A percentile compares a stretch with the other conserved stretches of the same genome.
phyloP scores from a whole-genome alignment of 495 filamentous ascomycete species.

The Penicillium paxilli region DNA sequence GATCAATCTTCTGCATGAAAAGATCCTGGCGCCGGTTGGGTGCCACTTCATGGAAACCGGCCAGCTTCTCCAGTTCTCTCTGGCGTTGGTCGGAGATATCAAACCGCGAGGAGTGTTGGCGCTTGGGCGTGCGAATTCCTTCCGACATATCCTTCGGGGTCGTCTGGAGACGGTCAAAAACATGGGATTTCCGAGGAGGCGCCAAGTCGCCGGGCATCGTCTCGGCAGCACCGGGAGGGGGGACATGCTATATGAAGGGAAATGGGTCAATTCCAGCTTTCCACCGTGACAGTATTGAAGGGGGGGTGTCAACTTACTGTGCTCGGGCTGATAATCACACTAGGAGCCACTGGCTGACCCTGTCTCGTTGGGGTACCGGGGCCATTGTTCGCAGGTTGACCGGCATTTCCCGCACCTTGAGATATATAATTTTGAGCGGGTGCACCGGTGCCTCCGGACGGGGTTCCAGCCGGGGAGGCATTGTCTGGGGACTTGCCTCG shows the following conservation, averaged over 20 bases:
- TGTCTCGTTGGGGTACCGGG: slow-evolving; percentile 69
- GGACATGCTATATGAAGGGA: slow-evolving; percentile 67
- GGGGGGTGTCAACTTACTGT: slow-evolving; percentile 65
- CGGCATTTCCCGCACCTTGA: slow-evolving; percentile 31
- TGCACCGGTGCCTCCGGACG: slow-evolving; percentile 20
- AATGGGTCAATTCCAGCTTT: slow-evolving; percentile 5
- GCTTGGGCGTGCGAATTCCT: slow-evolving; percentile 89
- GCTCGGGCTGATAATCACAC: slow-evolving; percentile 94
- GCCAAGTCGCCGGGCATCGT: slow-evolving; percentile 98
- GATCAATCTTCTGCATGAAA: slow-evolving; percentile 99
- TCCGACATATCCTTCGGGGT: slow-evolving; percentile 95
- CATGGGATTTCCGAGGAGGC: slow-evolving; percentile 87
- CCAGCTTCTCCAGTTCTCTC: slow-evolving; percentile 93
- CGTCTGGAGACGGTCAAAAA: slow-evolving; percentile 89
- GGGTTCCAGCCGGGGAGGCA: slow-evolving; percentile 46
- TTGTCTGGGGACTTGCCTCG: slow-evolving; percentile 78
- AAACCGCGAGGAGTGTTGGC: slow-evolving; percentile 96
- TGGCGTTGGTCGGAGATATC: slow-evolving; percentile 92
- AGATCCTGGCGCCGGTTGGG: slow-evolving; percentile 94
- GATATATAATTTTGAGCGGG: slow-evolving; percentile 37
- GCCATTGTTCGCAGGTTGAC: slow-evolving; percentile 53
- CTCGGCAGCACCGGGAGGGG: slow-evolving; percentile 90
- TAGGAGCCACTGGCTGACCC: slow-evolving; percentile 70
- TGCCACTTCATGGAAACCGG: slow-evolving; percentile 97
- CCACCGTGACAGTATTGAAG: slow-evolving; percentile 17